Percentiles rank a stretch among this genome's conserved stretches.
These are phyloP conservation scores for Blastobotrys mokoenaii DNA, from an alignment of 805 yeast genomes.

Conservation along the genomic window DNA sequence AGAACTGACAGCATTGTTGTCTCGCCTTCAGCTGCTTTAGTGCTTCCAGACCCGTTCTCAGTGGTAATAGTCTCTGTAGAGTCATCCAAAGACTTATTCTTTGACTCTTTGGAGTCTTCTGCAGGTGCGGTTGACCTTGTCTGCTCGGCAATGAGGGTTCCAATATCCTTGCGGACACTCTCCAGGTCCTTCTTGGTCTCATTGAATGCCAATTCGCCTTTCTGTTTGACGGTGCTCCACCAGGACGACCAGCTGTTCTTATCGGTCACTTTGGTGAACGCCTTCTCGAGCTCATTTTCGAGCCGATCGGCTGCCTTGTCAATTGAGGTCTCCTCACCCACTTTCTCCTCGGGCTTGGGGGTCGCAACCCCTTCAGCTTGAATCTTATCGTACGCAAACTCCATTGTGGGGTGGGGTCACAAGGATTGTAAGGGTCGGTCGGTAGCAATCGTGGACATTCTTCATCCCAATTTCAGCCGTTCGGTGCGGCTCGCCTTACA, in stretches of 20 bases:
- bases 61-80: background rate
- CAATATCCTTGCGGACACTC: conserved; percentile 12
- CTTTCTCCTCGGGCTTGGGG: conserved; percentile 4
- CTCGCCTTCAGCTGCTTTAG: background rate
- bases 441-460: background rate
- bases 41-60: background rate
- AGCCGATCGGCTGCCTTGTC: conserved; percentile 22
- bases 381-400: conserved; percentile 16
- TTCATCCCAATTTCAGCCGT: background rate
- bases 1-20: conserved; percentile 23
- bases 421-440: background rate
- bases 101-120: background rate
- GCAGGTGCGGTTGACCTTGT: conserved; percentile 7
- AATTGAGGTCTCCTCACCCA: conserved; percentile 9
- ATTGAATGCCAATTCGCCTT: conserved; percentile 21
- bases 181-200: conserved; percentile 23
- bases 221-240: conserved; percentile 25
- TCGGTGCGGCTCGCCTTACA: too few relatives aligned
- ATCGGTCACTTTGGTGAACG: conserved; percentile 9
- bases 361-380: conserved; percentile 7
- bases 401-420: conserved; percentile 6
- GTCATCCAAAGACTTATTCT: background rate
- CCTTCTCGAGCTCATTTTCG: conserved; percentile 20
- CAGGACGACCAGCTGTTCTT: conserved; percentile 19
- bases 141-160: conserved; percentile 10